A percentile compares a stretch with the other conserved stretches of the same genome.
Conservation (phyloP, 2,329 filamentous ascomycete species). For the Pseudonectria buxi region DNA sequence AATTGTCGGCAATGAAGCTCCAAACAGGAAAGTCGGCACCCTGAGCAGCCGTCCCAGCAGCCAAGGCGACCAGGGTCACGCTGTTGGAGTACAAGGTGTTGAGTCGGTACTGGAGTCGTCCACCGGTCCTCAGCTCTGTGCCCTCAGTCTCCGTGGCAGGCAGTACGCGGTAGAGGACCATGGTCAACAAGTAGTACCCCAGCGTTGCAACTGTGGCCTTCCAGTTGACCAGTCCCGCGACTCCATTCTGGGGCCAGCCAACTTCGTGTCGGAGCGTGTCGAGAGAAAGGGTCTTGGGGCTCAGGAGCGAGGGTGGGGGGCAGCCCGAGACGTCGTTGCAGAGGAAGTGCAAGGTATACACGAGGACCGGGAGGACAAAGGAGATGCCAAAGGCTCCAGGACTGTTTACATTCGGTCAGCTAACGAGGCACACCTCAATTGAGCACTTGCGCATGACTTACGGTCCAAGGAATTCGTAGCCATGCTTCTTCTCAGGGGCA, state of each 20-base stretch:
- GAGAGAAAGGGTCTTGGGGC: constrained; percentile 63
- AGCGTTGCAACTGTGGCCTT: constrained; percentile 63
- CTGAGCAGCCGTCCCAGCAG: constrained; percentile 66
- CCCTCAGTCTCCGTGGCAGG: constrained; percentile 69
- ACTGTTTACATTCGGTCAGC: constrained; percentile 36
- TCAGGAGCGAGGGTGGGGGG: constrained; percentile 73
- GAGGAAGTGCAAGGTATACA: constrained; percentile 73
- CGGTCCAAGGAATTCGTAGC: constrained; percentile 49
- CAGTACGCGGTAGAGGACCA: constrained; percentile 68
- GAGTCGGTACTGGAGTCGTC: constrained; percentile 74
- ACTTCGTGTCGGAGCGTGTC: constrained; percentile 70
- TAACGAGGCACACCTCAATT: background rate
- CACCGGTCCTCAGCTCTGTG: constrained; percentile 61
- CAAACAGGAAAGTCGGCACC: constrained; percentile 81
- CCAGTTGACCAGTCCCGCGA: constrained; percentile 63
- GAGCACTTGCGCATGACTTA: constrained; percentile 24
- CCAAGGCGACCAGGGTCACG: constrained; percentile 62
- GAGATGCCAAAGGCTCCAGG: constrained; percentile 71
- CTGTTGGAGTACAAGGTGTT: constrained; percentile 72
- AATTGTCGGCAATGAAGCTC: constrained; percentile 91
- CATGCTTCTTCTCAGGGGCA: constrained; percentile 28
- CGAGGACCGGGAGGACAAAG: constrained; percentile 70
- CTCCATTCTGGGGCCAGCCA: constrained; percentile 69
- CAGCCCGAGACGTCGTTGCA: constrained; percentile 94
- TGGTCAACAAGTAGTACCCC: constrained; percentile 70